phyloP scores from a whole-genome alignment of 768 basidiomycete species.

The Lentinula lateritia region DNA sequence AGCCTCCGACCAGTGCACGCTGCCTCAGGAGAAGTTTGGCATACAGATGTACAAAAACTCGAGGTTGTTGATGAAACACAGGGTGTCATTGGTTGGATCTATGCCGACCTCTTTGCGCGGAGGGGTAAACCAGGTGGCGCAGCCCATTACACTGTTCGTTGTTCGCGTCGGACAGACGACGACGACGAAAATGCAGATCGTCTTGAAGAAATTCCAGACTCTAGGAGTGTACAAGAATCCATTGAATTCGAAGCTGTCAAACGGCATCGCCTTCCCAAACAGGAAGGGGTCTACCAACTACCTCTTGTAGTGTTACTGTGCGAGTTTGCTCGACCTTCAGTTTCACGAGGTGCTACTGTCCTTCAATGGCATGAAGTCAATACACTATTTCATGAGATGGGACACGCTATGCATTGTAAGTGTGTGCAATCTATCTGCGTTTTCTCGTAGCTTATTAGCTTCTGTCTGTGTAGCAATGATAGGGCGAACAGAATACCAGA shows the following conservation, averaged over 20 bases:
- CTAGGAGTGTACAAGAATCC: constrained; percentile 38
- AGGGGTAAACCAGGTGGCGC: constrained; percentile 85
- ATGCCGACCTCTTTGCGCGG: constrained; percentile 85
- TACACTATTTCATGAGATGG: constrained; percentile 98
- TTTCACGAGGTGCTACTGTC: constrained; percentile 59
- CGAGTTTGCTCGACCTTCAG: constrained; percentile 69
- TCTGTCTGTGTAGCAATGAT: constrained; percentile 76
- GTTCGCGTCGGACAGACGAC: constrained; percentile 87
- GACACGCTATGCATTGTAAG: constrained; percentile 99
- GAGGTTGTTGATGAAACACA: constrained; percentile 88
- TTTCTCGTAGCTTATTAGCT: not conserved
- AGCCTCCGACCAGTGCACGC: constrained; percentile 67
- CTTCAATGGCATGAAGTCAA: constrained; percentile 91
- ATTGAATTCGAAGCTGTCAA: constrained; percentile 61
- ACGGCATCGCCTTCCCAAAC: constrained; percentile 51
- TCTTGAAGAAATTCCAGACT: constrained; percentile 22
- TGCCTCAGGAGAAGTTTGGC: constrained; percentile 82
- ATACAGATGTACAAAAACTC: constrained; percentile 81
- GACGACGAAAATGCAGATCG: constrained; percentile 77
- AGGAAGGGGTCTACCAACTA: constrained; percentile 74
- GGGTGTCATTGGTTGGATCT: constrained; percentile 91
- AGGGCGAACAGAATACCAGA: constrained; percentile 94
- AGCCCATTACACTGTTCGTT: constrained; percentile 96
- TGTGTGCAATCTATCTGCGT: constrained; percentile 8
- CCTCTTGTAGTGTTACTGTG: constrained; percentile 90